Base-by-base conservation (phyloP, 2,329 filamentous ascomycete genomes). In the Trichoderma sp. region DNA sequence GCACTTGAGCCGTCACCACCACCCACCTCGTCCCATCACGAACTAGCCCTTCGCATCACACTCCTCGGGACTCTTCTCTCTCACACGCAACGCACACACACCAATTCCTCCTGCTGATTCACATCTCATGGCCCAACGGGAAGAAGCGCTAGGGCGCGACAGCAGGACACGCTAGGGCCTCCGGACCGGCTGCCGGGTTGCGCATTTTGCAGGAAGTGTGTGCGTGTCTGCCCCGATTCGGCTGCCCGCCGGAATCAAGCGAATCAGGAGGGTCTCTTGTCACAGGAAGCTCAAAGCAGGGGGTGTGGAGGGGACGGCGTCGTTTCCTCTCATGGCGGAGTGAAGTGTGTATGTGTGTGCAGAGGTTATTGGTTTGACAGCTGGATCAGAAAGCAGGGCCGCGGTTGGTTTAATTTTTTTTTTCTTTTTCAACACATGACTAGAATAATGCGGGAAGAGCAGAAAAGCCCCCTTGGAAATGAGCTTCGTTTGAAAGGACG, bases 111-210 rank as follows among this genome's bases (percentile, higher is more conserved):
- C 57, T 60, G 57, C 57, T 30, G 36, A 21, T 62, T 53, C 56
- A 61, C 34, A 51, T 47, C 26, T 60, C 26, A 36, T 14, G 28
- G 63, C 21, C 21, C 24, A 21, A 15, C 68, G 68, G 68, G 68
- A 70, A 43, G 60, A 70, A 64, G 68, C 68, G 68, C 68, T 70
- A 70, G 68, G 60, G 60, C 68, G 60, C 60, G 47, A 56, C 43
- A 56, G 28, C 26, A 12, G 60, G 15, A n/a, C 21, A 39, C 68
- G 68, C 68, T 70, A 70, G 60, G 68, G 18, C 60, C 28, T 64
- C 60, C 68, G 68, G 68, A 39, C 68, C 68, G 60, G 66, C 63
- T 24, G 47, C 63, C 63, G 63, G 47, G 34, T 39, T 14, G 43
- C 21, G 56, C 53, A 61, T 69, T 60, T 34, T 21, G 39, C 26